Evolutionary conservation across 2,329 filamentous ascomycete genomes (phyloP), one percentile per base, ranked within the genome.

Genomic region (Aspergillus piperis): DNA sequence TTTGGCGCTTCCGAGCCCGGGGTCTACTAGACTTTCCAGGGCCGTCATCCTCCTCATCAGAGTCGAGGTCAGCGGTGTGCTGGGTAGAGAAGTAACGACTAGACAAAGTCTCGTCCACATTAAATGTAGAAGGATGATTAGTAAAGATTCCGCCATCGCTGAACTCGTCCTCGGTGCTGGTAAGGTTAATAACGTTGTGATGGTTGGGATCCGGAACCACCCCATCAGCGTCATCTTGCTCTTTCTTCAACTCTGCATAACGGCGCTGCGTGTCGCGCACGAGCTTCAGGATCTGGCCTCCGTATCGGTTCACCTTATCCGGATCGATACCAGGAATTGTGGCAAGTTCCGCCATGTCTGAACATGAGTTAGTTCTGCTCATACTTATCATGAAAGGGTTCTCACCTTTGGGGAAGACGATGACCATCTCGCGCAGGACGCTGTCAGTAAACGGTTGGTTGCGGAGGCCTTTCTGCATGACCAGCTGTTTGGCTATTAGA

Each of bases 171-270:
- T 61, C 59, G 59, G 77, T 78, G 51, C 74, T 77, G 55, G 79
- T 71, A 21, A 55, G 53, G 56, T 75, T 77, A 62, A 80, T 75
- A 54, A 78, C 78, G 62, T 79, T 81, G 58, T 77, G 76, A 54
- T 81, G 79, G 44, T 81, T 79, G 8, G 74, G 77, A 62, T 79
- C 77, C 23, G 74, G 75, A 21, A 79, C 72, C 70, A 76, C 67
- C 41, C 82, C 82, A 63, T 86, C 84, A 2, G 80, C 81, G 30
- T 78, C 69, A 4, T 75, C 72, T 13, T 74, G 74, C 19, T 82
- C 78, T 70, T 77, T 65, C 66, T 75, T 77, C 64, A 82, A 70
- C 58, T 78, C 77, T 17, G 77, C 70, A 58, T 81, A 81, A 23
- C 75, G 72, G 23, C 73, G 69, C 53, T 74, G 73, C 23, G 78